Evolutionary conservation across 1,139 yeast genomes (phyloP), one percentile per base, ranked within the genome.

Genomic region (Pichia sp.): DNA sequence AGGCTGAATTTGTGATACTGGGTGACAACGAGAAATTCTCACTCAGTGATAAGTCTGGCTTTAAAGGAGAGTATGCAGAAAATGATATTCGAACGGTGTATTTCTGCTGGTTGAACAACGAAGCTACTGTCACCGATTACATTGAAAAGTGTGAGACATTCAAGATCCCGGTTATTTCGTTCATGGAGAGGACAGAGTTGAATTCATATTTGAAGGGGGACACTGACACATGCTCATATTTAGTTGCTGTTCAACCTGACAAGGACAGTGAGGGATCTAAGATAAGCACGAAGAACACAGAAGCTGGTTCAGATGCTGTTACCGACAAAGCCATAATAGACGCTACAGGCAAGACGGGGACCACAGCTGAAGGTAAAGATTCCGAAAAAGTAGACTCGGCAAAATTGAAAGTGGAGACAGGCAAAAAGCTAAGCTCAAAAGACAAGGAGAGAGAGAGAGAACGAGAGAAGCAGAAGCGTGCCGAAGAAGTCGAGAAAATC

Each of bases 141-240:
- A 79, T 89, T 58, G 78, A 83, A 23, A 83, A 79, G 49, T 87
- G 96, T 60, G 83, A 82, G 58, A 79, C 78, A 50, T 72, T 78
- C 48, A 78, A 80, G 3, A 76, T 91, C 41, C 74, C 81, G 3
- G 88, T 88, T 59, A 80, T 95, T 67, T 83, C 89, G 56, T 91
- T 93, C 65, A 72, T 88, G 67, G 96, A 89, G 60, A 84, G 95
- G 69, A 84, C 91, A 3, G 96, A 91, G 64, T 76, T 93, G 58
- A 75, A 84, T 49, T 79, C 89, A 21, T 90, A 95, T 91, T 74
- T 91, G 54, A 78, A 78, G 56, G 96, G 96, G 3, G 75, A 81
- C 30, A 73, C 80, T 7, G 82, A 78, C 44, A 69, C 75, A 5
- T 81, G 87, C 58, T 74, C 79, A 49, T 83, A 79, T 62, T 68